Percentiles rank a stretch among this genome's conserved stretches.
These are phyloP conservation scores for Globisporangium barbulae DNA, from an alignment of 352 stramenopile species.

Conservation along the genomic window DNA sequence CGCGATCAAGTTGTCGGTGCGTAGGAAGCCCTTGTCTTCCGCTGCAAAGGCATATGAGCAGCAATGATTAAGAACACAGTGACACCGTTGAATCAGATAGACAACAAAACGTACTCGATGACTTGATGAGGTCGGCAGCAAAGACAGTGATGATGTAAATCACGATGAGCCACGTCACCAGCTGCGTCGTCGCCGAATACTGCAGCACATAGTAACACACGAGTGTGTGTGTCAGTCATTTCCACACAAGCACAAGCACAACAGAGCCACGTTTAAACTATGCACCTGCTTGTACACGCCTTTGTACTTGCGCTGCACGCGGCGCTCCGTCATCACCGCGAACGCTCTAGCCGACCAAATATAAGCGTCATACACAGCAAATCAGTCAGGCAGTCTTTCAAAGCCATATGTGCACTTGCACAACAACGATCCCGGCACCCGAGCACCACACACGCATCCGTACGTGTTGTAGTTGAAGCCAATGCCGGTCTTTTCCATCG, in stretches of 20 bases:
- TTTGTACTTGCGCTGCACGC: conserved; percentile 48
- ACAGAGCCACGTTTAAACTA: neutral
- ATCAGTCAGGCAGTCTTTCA: neutral
- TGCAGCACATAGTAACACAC: conserved; percentile 1
- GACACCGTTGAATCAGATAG: neutral
- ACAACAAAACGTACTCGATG: conserved; percentile 5
- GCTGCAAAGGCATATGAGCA: neutral
- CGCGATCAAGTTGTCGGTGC: conserved; percentile 13
- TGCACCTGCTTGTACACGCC: conserved; percentile 53
- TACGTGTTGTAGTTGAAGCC: conserved; percentile 14
- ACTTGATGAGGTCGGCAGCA: conserved; percentile 20
- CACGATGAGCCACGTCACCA: conserved; percentile 53
- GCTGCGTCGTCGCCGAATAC: conserved; percentile 48
- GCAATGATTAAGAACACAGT: neutral
- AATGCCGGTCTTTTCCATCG: neutral
- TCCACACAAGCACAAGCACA: neutral
- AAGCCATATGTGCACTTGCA: neutral
- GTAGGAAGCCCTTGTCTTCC: conserved; percentile 9
- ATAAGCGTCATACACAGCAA: neutral
- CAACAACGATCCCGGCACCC: neutral
- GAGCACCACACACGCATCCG: neutral
- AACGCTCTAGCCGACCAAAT: conserved; percentile 23
- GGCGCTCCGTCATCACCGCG: conserved; percentile 50
- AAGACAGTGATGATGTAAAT: conserved; percentile 54
- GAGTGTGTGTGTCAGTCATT: neutral